phyloP scores from a whole-genome alignment of 768 basidiomycete species.

The Termitomyces sp. region DNA sequence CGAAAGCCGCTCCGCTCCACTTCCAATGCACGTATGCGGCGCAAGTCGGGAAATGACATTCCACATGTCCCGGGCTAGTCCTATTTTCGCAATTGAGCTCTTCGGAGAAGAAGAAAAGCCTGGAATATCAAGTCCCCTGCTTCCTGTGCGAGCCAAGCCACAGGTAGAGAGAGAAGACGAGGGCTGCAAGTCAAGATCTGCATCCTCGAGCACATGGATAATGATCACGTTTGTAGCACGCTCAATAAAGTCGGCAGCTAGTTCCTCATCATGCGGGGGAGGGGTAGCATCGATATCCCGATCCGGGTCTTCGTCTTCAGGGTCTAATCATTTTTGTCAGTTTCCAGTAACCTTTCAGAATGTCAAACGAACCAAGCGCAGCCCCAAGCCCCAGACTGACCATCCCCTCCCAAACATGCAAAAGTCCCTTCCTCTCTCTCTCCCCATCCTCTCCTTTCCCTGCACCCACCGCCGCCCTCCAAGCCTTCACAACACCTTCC shows the following conservation, averaged over 20 bases:
- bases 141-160: conserved; percentile 9
- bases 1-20: conserved; percentile 42
- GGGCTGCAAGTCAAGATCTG: conserved; percentile 32
- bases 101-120: conserved; percentile 1
- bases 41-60: conserved; percentile 34
- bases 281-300: conserved; percentile 23
- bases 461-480: conserved; percentile 10
- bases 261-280: conserved; percentile 27
- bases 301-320: conserved; percentile 40
- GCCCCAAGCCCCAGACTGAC: conserved; percentile 41
- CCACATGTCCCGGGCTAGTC: conserved; percentile 58
- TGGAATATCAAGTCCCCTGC: conserved; percentile 9
- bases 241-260: conserved; percentile 30
- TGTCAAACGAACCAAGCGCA: conserved; percentile 35
- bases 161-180: conserved; percentile 11
- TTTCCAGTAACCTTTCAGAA: neutral
- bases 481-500: conserved; percentile 15
- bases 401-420: conserved; percentile 56
- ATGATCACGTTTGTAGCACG: conserved; percentile 37
- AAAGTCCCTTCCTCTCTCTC: conserved; percentile 9
- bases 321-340: neutral
- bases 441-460: conserved; percentile 3
- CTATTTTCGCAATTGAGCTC: conserved; percentile 41
- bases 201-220: conserved; percentile 40
- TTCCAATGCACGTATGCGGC: conserved; percentile 33